Percentiles rank a stretch among this genome's conserved stretches.
Evolutionary conservation across 2,329 filamentous ascomycete genomes (phyloP).

Genomic region (Macroventuria anomochaeta): DNA sequence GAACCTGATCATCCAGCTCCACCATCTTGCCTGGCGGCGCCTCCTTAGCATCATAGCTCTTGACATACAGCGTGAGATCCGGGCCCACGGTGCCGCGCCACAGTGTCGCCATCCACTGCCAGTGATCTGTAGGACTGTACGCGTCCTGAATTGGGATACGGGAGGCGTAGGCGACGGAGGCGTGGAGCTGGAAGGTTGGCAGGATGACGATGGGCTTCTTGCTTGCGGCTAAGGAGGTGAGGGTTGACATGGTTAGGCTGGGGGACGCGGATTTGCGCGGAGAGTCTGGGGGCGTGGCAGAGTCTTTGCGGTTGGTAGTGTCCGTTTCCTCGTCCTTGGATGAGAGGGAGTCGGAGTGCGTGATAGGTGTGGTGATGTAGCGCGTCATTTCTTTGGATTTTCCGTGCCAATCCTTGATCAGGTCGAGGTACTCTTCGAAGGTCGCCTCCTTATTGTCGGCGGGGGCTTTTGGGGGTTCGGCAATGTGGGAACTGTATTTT

Average conservation of each 20-base stretch:
- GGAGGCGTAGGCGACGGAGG: constrained; percentile 77
- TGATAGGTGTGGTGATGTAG: constrained; percentile 55
- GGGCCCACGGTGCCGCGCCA: constrained; percentile 87
- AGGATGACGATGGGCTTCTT: constrained; percentile 75
- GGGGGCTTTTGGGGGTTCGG: constrained; percentile 56
- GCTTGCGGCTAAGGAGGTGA: constrained; percentile 10
- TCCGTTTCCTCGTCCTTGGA: constrained; percentile 22
- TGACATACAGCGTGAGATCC: constrained; percentile 77
- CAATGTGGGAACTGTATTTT: constrained; percentile 58
- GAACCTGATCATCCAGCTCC: constrained; percentile 51
- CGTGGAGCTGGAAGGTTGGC: constrained; percentile 78
- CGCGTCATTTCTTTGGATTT: constrained; percentile 73
- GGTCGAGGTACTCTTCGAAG: constrained; percentile 66
- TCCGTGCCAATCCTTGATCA: constrained; percentile 76
- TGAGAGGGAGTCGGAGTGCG: not conserved
- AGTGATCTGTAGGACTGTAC: constrained; percentile 87
- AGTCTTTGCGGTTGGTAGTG: constrained; percentile 24
- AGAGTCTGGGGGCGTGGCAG: constrained; percentile 21
- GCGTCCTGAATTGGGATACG: constrained; percentile 76
- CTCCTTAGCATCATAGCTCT: constrained; percentile 39
- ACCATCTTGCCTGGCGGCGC: constrained; percentile 47
- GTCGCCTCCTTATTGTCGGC: constrained; percentile 48
- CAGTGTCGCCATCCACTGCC: constrained; percentile 95
- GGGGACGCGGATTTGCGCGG: constrained; percentile 3
- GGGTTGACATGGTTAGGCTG: constrained; percentile 10